Base-by-base conservation (phyloP, 495 filamentous ascomycete species). In the Penicillium fimorum region DNA sequence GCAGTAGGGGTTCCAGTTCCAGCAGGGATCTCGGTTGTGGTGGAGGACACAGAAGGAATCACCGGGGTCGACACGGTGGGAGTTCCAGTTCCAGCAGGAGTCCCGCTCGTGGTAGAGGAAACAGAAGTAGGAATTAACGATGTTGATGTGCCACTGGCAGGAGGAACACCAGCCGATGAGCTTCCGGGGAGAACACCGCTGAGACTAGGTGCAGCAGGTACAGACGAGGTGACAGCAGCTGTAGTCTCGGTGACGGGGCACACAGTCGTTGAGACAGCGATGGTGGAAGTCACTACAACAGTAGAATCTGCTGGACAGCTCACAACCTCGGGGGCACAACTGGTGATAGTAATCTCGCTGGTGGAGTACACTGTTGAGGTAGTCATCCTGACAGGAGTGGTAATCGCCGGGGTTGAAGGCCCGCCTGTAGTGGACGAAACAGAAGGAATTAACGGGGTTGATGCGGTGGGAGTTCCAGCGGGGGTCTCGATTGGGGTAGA, bases 361-460 rank as follows among this genome's bases (percentile, higher is more conserved):
- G 84, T 88, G 15, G 76, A 69, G 66, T 78, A 85, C 18, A 86
- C 72, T 40, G 85, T 86, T 11, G 83, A 86, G 25, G 79, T 82
- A 49, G 82, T 84, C 63, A 74, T 59, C 56, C 55, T 40, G 41
- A 59, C 38, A 18, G 72, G 43, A 50, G 58, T 58, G 59, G 56
- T 63, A 8, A 43, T 51, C 17, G 18, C 42, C 48, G 44, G 40
- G 12, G 40, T 24, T 10, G 50, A 53, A 35, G 40, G 15, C 25
- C 20, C 27, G 6, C 40, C 22, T 2, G 11, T 33, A 22, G 25
- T 4, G 25, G 48, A 53, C 18, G 53, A 25, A n/a, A 37, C 35
- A 4, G 25, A 7, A 27, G 25, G 25, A 7, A 27, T 27, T 4
- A 27, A 27, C 3, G 25, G 25, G 25, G 25, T 27, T 7, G 25